Evolutionary conservation across 345 rosid genomes (phyloP).

Genomic region (Sisymbrium altissimum): DNA sequence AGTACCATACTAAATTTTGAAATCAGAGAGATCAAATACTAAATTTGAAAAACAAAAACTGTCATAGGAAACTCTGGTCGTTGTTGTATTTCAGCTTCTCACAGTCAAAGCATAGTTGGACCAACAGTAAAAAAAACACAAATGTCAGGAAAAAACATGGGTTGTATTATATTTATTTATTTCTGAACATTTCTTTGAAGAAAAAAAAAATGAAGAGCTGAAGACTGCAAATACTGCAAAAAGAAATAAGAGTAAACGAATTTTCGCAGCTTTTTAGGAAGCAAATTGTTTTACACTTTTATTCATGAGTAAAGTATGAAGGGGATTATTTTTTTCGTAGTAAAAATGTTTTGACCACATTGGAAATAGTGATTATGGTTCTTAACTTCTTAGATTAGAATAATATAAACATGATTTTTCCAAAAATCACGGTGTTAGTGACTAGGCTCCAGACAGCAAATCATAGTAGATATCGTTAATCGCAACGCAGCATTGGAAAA

Average conservation of each 20-base stretch:
- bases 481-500: conserved; percentile 18
- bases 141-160: conserved; percentile 5
- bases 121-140: conserved; percentile 17
- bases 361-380: conserved; percentile 20
- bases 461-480: conserved; percentile 27
- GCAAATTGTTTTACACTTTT: not conserved
- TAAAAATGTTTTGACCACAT: conserved; percentile 30
- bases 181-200: not conserved
- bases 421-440: conserved; percentile 33
- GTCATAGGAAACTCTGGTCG: not conserved
- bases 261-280: conserved; percentile 30
- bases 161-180: not conserved
- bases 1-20: not conserved
- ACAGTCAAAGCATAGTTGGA: conserved; percentile 25
- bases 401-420: conserved; percentile 7
- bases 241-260: conserved; percentile 18
- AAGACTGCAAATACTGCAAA: conserved; percentile 19
- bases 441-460: conserved; percentile 30
- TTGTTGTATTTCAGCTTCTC: not conserved
- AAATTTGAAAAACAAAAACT: not conserved
- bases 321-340: not conserved
- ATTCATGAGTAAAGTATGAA: not conserved
- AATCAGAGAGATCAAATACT: not conserved
- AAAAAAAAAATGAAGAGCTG: not conserved
- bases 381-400: not conserved